Base-by-base conservation (phyloP, 805 yeast genomes). In the Suhomyces emberorum region DNA sequence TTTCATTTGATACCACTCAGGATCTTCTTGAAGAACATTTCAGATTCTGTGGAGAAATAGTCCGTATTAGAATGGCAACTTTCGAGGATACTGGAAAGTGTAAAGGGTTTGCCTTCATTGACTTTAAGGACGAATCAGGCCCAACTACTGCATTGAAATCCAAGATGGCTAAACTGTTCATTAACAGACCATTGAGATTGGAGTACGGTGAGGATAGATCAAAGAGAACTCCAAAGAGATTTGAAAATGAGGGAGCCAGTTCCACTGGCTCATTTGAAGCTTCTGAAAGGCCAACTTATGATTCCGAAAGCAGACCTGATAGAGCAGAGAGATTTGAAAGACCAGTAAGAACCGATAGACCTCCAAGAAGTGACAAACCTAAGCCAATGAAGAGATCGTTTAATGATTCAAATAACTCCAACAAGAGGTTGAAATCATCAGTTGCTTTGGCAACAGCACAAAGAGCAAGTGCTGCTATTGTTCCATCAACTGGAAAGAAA, bases 121-220 rank as follows among this genome's bases (percentile, higher is more conserved):
- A 91, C 59, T 91, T 89, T 64, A 76, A 69, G 44, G 81, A 80
- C 46, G 86, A 83, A 44, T 79, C 76, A 25, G 89, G 93, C 7
- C 89, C 96, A 20, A 84, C 93, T 0, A 70, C 70, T 24, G 98
- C 97, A 1, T 67, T 93, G 43, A 78, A 75, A 47, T 91, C 87
- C 45, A 81, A 78, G 57, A 51, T 73, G 22, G 79, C 85, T 48
- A 75, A 76, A 51, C 76, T 70, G 44, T 65, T 88, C 41, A 76
- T 86, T 42, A 81, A 86, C 45, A 72, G 96, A 61, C 79, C 81
- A 1, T 61, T 88, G 48, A 74, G 96, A 61, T 69, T 91, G 72
- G 98, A 93, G 61, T 91, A 67, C 52, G 98, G 98, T 47, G 96
- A 93, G 63, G 98, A 91, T 57, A 76, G 98, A 63, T 82, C 95